phyloP scores from a whole-genome alignment of 371 early-diverging fungal species.

The Fennellomyces sp. region DNA sequence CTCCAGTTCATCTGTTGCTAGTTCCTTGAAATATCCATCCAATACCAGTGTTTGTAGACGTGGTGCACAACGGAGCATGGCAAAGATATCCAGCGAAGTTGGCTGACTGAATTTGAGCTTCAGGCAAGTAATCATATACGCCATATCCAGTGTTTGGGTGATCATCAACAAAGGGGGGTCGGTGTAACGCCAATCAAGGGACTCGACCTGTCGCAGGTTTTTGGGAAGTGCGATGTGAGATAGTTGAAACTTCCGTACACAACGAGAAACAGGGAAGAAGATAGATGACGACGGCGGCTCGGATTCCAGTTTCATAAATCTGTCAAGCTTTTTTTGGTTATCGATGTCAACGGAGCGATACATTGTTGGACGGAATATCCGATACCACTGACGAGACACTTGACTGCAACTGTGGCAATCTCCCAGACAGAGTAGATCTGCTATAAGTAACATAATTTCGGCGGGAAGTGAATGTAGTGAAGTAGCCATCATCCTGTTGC shows the following conservation, averaged over 20 bases:
- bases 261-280: neutral
- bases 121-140: neutral
- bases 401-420: neutral
- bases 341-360: neutral
- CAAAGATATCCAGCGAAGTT: neutral
- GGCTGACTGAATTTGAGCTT: neutral
- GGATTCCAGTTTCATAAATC: neutral
- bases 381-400: constrained; percentile 1
- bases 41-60: neutral
- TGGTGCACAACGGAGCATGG: neutral
- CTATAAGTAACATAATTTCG: neutral
- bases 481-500: neutral
- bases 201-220: neutral
- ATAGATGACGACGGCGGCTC: neutral
- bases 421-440: neutral
- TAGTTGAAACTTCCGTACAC: neutral
- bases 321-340: neutral
- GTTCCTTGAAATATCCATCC: neutral
- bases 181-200: neutral
- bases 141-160: neutral
- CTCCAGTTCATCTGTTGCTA: neutral
- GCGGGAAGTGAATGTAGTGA: neutral
- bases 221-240: neutral
- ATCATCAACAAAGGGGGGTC: neutral
- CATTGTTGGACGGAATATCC: neutral